Evolutionary conservation across 78 protist genomes (phyloP), one percentile per base, ranked within the genome.

Genomic region (Dictyostelium intermedium): DNA sequence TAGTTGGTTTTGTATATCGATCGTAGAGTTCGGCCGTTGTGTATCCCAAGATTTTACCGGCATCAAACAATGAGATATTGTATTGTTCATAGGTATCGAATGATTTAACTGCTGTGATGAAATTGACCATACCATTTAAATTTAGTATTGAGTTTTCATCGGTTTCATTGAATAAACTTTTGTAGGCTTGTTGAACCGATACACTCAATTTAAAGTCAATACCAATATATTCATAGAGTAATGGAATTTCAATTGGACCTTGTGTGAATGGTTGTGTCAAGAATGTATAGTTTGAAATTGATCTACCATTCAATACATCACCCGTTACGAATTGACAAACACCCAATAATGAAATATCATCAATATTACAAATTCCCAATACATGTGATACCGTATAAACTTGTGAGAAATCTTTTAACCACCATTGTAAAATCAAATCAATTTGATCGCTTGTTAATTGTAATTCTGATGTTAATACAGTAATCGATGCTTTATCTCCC

Each of bases 261-360:
- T 35, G 43, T 25, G 39, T 30, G 7, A 25, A 79, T 30, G 37
- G 84, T 79, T 79, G 70, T n/a, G 27, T 25, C 1, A 47, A 13
- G 13, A 25, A 79, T 2, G 27, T n/a, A 35, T 32, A 20, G 6
- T 39, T 56, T 34, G 43, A 11, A 41, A 85, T 73, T 3, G 83
- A 73, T 30, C 34, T 85, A 73, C 78, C 72, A 41, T 47, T 27
- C 11, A 85, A 73, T 50, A 83, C 76, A 41, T 30, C 5, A 18
- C 35, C 80, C 0, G 56, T 63, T 3, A 70, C 18, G 16, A 72
- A 79, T 79, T 87, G 93, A 32, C 93, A 87, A 76, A 72, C 43
- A 20, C 69, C 84, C 23, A 87, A 20, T 25, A 61, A 8, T 23
- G 35, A 11, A 1, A 25, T 2, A 30, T 39, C 61, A 2, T 56